These are phyloP conservation scores for Xylaria arbuscula DNA, from an alignment of 2,329 filamentous ascomycete genomes.

Conservation along the genomic window DNA sequence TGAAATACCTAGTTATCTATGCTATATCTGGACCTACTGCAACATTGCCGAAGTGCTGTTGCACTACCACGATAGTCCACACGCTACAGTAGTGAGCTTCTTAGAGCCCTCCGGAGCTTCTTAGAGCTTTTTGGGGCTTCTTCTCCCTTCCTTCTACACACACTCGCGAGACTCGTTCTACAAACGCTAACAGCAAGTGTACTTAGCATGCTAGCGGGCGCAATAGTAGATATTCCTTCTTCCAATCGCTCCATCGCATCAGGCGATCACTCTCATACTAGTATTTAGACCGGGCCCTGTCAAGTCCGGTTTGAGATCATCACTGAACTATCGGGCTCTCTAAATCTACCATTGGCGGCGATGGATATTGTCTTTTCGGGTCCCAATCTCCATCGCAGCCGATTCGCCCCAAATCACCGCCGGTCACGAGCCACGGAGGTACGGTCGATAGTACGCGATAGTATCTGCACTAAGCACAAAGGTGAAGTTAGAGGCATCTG, in stretches of 20 bases:
- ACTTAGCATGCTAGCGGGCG: background rate
- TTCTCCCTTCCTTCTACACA: background rate
- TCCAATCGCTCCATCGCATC: constrained; percentile 1
- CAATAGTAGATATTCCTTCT: background rate
- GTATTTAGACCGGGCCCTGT: background rate
- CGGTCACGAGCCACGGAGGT: background rate
- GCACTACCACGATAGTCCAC: background rate
- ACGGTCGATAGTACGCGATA: background rate
- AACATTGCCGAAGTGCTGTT: background rate
- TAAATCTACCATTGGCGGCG: background rate
- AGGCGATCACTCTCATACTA: background rate
- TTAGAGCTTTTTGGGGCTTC: background rate
- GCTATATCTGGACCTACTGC: background rate
- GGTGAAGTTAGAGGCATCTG: background rate
- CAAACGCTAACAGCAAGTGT: background rate
- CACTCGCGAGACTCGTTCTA: background rate
- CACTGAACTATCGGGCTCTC: background rate
- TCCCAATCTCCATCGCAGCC: background rate
- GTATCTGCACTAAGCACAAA: background rate
- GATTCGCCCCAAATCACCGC: background rate
- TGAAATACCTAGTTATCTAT: background rate
- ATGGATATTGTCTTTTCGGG: background rate
- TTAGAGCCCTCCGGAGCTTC: background rate
- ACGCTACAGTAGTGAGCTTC: background rate
- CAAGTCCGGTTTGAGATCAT: background rate